Conservation (phyloP, 345 rosid genomes). For the Aquilaria malaccensis region DNA sequence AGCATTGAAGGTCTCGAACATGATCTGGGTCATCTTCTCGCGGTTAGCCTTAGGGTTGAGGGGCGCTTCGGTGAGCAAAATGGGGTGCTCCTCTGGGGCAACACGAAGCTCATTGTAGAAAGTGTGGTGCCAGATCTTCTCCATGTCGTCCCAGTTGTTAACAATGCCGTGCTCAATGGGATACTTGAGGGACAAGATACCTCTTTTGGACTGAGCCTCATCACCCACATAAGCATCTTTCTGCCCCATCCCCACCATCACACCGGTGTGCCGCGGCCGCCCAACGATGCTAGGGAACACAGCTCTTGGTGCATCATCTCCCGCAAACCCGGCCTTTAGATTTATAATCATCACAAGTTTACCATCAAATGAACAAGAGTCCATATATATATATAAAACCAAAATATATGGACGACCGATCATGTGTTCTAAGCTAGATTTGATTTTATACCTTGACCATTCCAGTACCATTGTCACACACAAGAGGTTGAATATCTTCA, state of each 20-base stretch:
- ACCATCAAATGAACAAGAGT: no score
- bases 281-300: slow-evolving; percentile 45
- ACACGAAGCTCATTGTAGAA: slow-evolving; percentile 28
- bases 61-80: slow-evolving; percentile 38
- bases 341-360: neutral
- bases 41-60: slow-evolving; percentile 23
- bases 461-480: no score
- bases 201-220: slow-evolving; percentile 46
- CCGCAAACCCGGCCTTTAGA: slow-evolving; percentile 42
- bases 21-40: slow-evolving; percentile 3
- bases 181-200: slow-evolving; percentile 38
- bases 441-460: no score
- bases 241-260: slow-evolving; percentile 37
- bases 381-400: no score
- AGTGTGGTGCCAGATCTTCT: no score
- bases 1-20: no score
- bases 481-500: no score
- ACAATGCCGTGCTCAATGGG: slow-evolving; percentile 46
- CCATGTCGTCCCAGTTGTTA: slow-evolving; percentile 37
- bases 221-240: slow-evolving; percentile 6
- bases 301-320: slow-evolving; percentile 49
- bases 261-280: slow-evolving; percentile 22
- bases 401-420: no score
- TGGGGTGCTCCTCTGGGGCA: slow-evolving; percentile 45
- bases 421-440: no score